Conservation (phyloP, 2,329 filamentous ascomycete genomes). For the Aspergillus sojae region DNA sequence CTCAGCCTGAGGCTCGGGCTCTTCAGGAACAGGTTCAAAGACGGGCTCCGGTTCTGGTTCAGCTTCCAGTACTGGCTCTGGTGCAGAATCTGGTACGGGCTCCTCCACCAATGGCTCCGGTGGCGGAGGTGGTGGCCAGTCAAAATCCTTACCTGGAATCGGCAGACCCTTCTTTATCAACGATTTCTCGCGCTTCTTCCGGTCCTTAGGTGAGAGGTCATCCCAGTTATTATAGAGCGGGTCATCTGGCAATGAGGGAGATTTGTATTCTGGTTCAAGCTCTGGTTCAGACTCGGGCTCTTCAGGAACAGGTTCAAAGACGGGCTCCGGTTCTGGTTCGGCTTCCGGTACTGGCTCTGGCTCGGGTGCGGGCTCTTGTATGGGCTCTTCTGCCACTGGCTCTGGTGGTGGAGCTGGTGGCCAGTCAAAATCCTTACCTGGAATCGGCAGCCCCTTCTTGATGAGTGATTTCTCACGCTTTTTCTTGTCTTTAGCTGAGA, state of each 20-base stretch:
- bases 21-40: slow-evolving; percentile 31
- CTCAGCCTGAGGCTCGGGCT: slow-evolving; percentile 22
- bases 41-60: slow-evolving; percentile 21
- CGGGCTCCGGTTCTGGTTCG: slow-evolving; percentile 19
- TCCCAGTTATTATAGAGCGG: slow-evolving; percentile 40
- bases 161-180: slow-evolving; percentile 30
- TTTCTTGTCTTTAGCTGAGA: slow-evolving; percentile 23
- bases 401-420: slow-evolving; percentile 7
- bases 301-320: slow-evolving; percentile 31
- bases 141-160: slow-evolving; percentile 33
- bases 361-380: too few relatives aligned
- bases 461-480: slow-evolving; percentile 21
- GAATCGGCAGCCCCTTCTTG: slow-evolving; percentile 23
- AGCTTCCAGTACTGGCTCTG: too few relatives aligned
- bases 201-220: slow-evolving; percentile 43
- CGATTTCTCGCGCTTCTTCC: slow-evolving; percentile 47
- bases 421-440: slow-evolving; percentile 32
- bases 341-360: slow-evolving; percentile 17
- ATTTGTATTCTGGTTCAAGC: slow-evolving; percentile 25
- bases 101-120: slow-evolving; percentile 16
- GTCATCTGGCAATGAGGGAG: slow-evolving; percentile 38
- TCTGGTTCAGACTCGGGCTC: slow-evolving; percentile 27
- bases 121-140: slow-evolving; percentile 22
- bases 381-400: slow-evolving; percentile 17
- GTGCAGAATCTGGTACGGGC: too few relatives aligned